Base-by-base conservation (phyloP, 345 rosid genomes). In the Eucalyptus polybractea region DNA sequence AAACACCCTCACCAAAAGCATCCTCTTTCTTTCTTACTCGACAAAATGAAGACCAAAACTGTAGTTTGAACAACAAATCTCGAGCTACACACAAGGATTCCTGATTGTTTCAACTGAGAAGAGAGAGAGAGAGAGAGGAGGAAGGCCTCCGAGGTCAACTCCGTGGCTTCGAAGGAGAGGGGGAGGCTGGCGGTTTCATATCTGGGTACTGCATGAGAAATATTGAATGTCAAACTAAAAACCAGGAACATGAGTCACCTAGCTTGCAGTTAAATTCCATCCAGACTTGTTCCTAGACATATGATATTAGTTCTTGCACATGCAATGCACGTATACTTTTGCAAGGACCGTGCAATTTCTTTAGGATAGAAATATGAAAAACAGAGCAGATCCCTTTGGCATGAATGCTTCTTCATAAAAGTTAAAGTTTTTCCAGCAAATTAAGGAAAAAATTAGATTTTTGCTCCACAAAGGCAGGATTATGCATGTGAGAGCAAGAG, bases 141-240 rank as follows among this genome's bases (percentile, higher is more conserved):
- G 67, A 53, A 21, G 88, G 47, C 45, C 67, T 37, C 88, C 5
- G 56, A 85, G 19, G 62, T 72, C 83, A 37, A 76, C 27, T 76
- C 89, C 7, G 50, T 56, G 94, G 95, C 93, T 93, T 92, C 13
- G 92, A 92, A 86, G 96, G 94, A 31, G 95, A 93, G 19, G 95
- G 94, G 27, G 95, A 95, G 86, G 97, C 92, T 2, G 94, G 96
- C 13, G 95, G 97, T 90, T 92, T 94, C 94, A 94, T 37, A 91
- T 94, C 95, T 4, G 95, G 94, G 89, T 93, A 93, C 96, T 92
- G 88, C 90, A 90, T 69, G 6, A 76, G 8, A 76, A 76, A 76
- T 15, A 40, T 37, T 21, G 14, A 76, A 37, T 69, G 47, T 53
- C 56, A 88, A 86, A 44, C 56, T 31, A 60, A 80, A 16, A 90